Percentiles rank a stretch among this genome's conserved stretches.
phyloP scores from a whole-genome alignment of 805 yeast genomes.

The Nakazawaea pomicola region DNA sequence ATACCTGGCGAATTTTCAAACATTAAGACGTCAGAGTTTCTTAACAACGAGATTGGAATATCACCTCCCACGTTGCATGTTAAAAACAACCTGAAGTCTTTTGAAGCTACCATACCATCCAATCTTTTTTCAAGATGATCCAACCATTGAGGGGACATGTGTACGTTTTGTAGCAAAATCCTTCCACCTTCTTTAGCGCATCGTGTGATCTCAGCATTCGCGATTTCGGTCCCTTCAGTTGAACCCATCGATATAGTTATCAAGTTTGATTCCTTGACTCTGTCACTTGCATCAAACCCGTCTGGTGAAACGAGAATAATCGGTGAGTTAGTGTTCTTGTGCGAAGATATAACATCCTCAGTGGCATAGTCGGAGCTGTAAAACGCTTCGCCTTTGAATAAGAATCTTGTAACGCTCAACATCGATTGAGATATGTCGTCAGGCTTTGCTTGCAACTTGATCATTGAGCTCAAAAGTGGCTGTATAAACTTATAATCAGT shows the following conservation, averaged over 20 bases:
- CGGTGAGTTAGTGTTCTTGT: conserved; percentile 23
- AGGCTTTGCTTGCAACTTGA: not conserved
- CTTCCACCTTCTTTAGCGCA: conserved; percentile 52
- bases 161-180: conserved; percentile 79
- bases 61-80: conserved; percentile 49
- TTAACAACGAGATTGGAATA: conserved; percentile 53
- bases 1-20: conserved; percentile 64
- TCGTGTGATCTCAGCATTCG: conserved; percentile 45
- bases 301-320: conserved; percentile 53
- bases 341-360: conserved; percentile 20
- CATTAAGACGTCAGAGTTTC: conserved; percentile 47
- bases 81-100: conserved; percentile 52
- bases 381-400: conserved; percentile 15
- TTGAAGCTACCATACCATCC: conserved; percentile 23
- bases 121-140: conserved; percentile 45
- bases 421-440: conserved; percentile 19
- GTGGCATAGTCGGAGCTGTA: conserved; percentile 26
- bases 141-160: conserved; percentile 65
- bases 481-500: not conserved
- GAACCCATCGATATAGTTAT: conserved; percentile 69
- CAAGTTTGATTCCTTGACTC: conserved; percentile 33
- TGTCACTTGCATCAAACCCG: conserved; percentile 63
- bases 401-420: conserved; percentile 18
- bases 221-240: conserved; percentile 52
- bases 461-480: not conserved